Evolutionary conservation across 2,329 filamentous ascomycete genomes (phyloP), one percentile per base, ranked within the genome.

Genomic region (Ascochyta viciae-villosae): DNA sequence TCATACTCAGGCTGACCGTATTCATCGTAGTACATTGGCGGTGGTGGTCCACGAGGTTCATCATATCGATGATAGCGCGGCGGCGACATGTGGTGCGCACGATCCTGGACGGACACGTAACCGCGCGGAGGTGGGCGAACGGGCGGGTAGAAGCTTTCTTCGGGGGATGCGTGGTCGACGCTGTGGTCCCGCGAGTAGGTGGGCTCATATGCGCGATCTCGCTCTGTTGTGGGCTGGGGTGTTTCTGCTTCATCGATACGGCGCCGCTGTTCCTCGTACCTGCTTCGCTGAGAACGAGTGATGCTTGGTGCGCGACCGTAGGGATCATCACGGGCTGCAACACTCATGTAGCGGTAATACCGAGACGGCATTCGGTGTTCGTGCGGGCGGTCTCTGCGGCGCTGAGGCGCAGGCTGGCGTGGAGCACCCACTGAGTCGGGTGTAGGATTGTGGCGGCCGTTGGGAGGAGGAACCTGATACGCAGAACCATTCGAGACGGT

Each of bases 241-340:
- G 69, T 74, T 45, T 76, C 73, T 44, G 73, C 70, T 47, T 76
- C 67, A 50, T 75, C 69, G 37, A 76, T 67, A 10, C 72, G 68
- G 23, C 73, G 72, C 9, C 71, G 68, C 23, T 73, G 68, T 46
- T 75, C 68, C 42, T 74, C 73, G 39, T 76, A 76, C 62, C 73
- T 59, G 40, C 66, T 67, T 37, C 70, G 71, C 51, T 76, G 72
- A 12, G 72, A 69, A 19, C 73, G 70, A 19, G 66, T 69, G 55
- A 74, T 72, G 55, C 69, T 74, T 6, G 72, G 61, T 7, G 67
- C 72, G 26, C 73, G 71, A 41, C 65, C 64, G 41, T 72, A 73
- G 44, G 70, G 68, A n/a, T 76, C 73, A 5, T 74, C 72, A 29
- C 70, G 70, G 15, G 64, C 60, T 16, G 65, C 63, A 31, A 72